Evolutionary conservation across 129 eudicot species (phyloP), one percentile per base, ranked within the genome.

Genomic region (Chrysanthemum seticuspe): DNA sequence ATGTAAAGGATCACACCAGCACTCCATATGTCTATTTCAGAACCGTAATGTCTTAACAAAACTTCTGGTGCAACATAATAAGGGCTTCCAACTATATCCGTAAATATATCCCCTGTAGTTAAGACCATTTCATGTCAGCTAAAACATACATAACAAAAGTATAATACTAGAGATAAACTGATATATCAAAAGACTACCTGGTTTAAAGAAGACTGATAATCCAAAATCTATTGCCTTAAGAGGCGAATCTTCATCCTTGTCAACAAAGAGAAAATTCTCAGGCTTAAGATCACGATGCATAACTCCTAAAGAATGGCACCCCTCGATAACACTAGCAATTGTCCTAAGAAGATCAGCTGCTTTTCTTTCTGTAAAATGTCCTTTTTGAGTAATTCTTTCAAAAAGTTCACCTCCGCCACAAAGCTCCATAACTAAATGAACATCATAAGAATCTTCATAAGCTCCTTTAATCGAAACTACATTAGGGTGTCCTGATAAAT

Each of bases 21-120:
- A 34, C 69, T 65, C 69, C 69, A 65, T n/a, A 65, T 65, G 29
- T 40, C 53, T 65, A 65, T 40, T 40, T 65, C 69, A 40, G 69
- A 40, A 70, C 97, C 91, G 74, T 89, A 92, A 15, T 74, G 54
- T 81, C 85, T 89, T 19, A 74, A 79, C 62, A 92, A 84, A 29
- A 92, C 97, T 77, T 89, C 96, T 4, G 97, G 97, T 16, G 97
- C 96, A 73, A 92, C 97, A 71, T 92, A 92, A 76, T 92, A 89
- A 34, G 97, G 97, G 73, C 94, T 92, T 49, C 96, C 97, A 59
- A 92, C 97, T 65, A 65, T 44, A 65, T 65, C 69, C 2, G 69
- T 65, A 7, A 40, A 36, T 34, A 65, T 65, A 34, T 65, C 69
- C 3, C 69, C 69, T 65, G 13, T 50, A 40, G 45, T 65, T 65